These are phyloP conservation scores for Euphorbia peplus DNA, from an alignment of 345 rosid genomes.

Conservation along the genomic window DNA sequence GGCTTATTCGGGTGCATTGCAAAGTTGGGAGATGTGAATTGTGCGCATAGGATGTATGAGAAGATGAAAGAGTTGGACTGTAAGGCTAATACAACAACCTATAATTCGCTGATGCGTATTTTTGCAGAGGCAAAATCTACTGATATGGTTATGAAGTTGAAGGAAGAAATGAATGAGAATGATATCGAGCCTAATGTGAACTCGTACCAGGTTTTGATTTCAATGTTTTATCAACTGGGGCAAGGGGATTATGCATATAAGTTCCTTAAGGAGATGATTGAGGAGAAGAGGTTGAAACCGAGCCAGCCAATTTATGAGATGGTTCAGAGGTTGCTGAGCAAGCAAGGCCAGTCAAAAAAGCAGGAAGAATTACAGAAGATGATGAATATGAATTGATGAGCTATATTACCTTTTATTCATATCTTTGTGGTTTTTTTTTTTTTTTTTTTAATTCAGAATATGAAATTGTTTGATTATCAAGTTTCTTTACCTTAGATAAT, in stretches of 20 bases:
- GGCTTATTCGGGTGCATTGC: conserved; percentile 66
- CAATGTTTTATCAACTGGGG: conserved; percentile 82
- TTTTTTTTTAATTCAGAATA: not conserved
- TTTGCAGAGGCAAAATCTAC: conserved; percentile 62
- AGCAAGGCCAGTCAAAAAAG: conserved; percentile 75
- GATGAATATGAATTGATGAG: conserved; percentile 24
- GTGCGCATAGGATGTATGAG: conserved; percentile 62
- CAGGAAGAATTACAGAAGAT: conserved; percentile 90
- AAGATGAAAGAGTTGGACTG: conserved; percentile 69
- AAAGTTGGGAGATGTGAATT: conserved; percentile 70
- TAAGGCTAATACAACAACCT: conserved; percentile 57
- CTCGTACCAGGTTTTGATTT: conserved; percentile 65
- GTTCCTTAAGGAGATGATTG: conserved; percentile 73
- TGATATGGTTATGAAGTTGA: conserved; percentile 87
- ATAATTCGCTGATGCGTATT: conserved; percentile 74
- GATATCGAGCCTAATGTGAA: conserved; percentile 77
- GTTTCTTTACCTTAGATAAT: not conserved
- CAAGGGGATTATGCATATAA: conserved; percentile 94
- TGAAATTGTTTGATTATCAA: not conserved
- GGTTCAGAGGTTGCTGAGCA: conserved; percentile 74
- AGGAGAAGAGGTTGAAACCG: conserved; percentile 74
- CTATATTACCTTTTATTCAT: not conserved
- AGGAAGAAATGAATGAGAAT: conserved; percentile 84
- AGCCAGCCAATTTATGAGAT: conserved; percentile 53
- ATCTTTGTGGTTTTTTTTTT: not conserved